Conservation (phyloP, 495 filamentous ascomycete species). For the Poronia punctata region DNA sequence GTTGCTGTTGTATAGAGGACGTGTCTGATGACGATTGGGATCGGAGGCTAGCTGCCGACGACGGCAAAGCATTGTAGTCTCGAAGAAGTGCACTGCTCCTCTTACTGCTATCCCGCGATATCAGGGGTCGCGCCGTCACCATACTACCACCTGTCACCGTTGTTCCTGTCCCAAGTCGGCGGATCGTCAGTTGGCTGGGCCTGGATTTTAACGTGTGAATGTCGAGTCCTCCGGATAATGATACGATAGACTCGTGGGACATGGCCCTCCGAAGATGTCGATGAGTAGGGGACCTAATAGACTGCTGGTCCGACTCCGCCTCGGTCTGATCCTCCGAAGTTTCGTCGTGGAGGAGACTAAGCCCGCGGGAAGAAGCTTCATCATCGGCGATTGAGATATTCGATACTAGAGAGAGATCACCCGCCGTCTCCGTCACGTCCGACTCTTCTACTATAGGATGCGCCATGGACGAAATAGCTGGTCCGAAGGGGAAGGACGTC, state of each 20-base stretch:
- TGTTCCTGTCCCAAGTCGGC: constrained; percentile 35
- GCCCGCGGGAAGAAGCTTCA: constrained; percentile 7
- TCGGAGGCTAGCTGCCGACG: constrained; percentile 20
- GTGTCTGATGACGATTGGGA: constrained; percentile 8
- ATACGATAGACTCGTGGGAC: constrained; percentile 51
- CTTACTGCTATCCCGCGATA: constrained; percentile 27
- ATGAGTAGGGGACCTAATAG: no score
- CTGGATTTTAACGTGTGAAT: constrained; percentile 48
- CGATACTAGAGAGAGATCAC: constrained; percentile 9
- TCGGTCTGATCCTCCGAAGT: constrained; percentile 6
- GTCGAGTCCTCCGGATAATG: constrained; percentile 45
- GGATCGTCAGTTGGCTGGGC: constrained; percentile 44
- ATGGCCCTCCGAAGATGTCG: constrained; percentile 31
- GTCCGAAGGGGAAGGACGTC: constrained; percentile 13
- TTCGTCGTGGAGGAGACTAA: constrained; percentile 8
- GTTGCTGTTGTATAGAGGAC: constrained; percentile 19
- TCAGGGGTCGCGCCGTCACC: constrained; percentile 33
- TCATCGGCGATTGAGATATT: constrained; percentile 17
- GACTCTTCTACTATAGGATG: constrained; percentile 24
- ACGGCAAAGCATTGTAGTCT: constrained; percentile 29
- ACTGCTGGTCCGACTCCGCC: no score
- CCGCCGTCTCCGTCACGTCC: constrained; percentile 13
- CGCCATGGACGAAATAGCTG: constrained; percentile 8
- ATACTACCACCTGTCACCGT: constrained; percentile 36
- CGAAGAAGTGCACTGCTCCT: constrained; percentile 32